phyloP scores from a whole-genome alignment of 2,329 filamentous ascomycete species.

The Colletotrichum sp. region DNA sequence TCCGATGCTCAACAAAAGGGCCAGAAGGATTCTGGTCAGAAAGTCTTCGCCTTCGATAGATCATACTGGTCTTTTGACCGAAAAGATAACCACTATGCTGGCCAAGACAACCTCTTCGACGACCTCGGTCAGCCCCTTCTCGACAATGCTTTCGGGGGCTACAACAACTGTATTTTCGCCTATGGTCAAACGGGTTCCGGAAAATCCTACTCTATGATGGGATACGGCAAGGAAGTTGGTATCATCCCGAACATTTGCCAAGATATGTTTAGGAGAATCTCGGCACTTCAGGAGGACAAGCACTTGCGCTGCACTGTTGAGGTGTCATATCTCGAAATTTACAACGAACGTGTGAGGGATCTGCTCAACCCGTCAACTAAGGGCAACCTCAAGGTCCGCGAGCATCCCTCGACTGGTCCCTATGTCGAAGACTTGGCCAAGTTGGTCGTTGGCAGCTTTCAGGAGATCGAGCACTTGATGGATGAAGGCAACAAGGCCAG shows the following conservation, averaged over 20 bases:
- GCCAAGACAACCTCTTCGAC: conserved; percentile 85
- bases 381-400: conserved; percentile 94
- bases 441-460: conserved; percentile 88
- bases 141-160: conserved; percentile 97
- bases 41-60: conserved; percentile 93
- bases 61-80: conserved; percentile 99
- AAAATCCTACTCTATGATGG: conserved; percentile 99
- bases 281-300: conserved; percentile 71
- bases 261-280: conserved; percentile 94
- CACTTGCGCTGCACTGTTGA: conserved; percentile 90
- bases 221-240: conserved; percentile 92
- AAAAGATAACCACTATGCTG: conserved; percentile 81
- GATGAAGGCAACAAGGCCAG: conserved; percentile 98
- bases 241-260: conserved; percentile 97
- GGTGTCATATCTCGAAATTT: conserved; percentile 98
- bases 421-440: conserved; percentile 99
- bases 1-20: conserved; percentile 66
- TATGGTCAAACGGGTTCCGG: conserved; percentile 98
- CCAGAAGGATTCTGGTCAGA: conserved; percentile 73
- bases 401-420: conserved; percentile 95
- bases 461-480: conserved; percentile 97
- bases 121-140: conserved; percentile 89
- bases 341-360: conserved; percentile 97
- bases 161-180: conserved; percentile 99
- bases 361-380: conserved; percentile 94